Evolutionary conservation across 352 stramenopile species (phyloP).

Genomic region (Pythium diclinum): DNA sequence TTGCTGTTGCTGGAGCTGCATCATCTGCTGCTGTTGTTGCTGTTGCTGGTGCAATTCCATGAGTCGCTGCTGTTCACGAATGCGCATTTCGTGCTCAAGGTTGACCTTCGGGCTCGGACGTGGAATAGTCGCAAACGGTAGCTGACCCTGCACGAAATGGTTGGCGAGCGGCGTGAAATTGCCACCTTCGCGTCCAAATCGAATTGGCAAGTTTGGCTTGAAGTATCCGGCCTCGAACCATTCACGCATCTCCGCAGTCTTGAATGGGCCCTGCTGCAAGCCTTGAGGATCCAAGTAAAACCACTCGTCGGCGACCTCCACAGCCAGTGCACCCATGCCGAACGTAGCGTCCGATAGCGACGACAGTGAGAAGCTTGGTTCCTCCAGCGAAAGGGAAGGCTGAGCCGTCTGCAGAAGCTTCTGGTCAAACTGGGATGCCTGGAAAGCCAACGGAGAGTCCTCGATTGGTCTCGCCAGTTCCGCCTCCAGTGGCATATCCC

Average conservation of each 20-base stretch:
- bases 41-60: conserved; percentile 65
- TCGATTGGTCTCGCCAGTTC: conserved; percentile 13
- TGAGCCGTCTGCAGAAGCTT: conserved; percentile 10
- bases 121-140: conserved; percentile 55
- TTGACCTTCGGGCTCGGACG: conserved; percentile 31
- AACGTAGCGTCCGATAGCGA: conserved; percentile 23
- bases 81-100: conserved; percentile 17
- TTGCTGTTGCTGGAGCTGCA: conserved; percentile 63
- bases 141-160: conserved; percentile 67
- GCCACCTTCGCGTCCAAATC: conserved; percentile 65
- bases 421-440: conserved; percentile 22
- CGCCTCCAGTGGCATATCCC: conserved; percentile 37
- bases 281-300: conserved; percentile 86
- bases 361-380: conserved; percentile 17
- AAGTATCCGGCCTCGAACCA: conserved; percentile 90
- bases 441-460: conserved; percentile 20
- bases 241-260: conserved; percentile 83
- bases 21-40: conserved; percentile 53
- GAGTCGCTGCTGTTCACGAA: conserved; percentile 53
- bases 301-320: conserved; percentile 74
- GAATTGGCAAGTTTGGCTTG: conserved; percentile 85
- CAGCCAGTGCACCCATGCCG: conserved; percentile 28
- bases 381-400: conserved; percentile 7
- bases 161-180: conserved; percentile 71
- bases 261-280: conserved; percentile 81